Evolutionary conservation across 495 filamentous ascomycete genomes (phyloP), one percentile per base, ranked within the genome.

Genomic region (Polyplosphaeria fusca): DNA sequence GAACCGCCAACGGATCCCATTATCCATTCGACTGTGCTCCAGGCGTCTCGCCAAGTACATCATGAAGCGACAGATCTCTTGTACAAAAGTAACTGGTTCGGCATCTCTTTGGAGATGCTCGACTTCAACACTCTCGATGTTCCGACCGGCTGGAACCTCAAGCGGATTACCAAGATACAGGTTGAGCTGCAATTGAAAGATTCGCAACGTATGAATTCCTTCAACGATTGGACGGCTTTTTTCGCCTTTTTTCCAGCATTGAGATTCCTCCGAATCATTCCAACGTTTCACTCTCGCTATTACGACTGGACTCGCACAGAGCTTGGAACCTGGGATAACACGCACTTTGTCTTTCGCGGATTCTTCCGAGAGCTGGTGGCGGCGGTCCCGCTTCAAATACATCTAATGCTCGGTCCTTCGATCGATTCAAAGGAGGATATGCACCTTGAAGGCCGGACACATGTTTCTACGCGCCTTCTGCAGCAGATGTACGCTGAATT

Each of bases 131-230:
- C 18, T 13, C 35, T 63, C 23, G 50, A 55, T 26, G 30, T 43
- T 0, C 51, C 55, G 0, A 18, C 23, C 19, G 51, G 61, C 42
- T 64, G 55, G 61, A 40, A 60, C 19, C 48, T 47, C 28, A 12
- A 12, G 12, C 49, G 24, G 1, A 64, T 64, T 25, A 64, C 61
- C 9, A 55, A 47, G 9, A 5, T 64, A 40, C 61, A 60, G 24
- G 55, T 64, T 13, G 61, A 64, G 43, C 27, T 64, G 18, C 58
- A 55, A 19, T 40, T 61, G 5, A 61, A 61, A 46, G 58, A 61
- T 32, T 20, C 58, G 12, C 58, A 61, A 28, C 20, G 58, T 14
- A 61, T 61, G 58, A 55, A 56, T 25, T 60, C 9, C 20, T 54
- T 47, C 25, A 44, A 60, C 22, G 44, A 64, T 27, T 64, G 61